Evolutionary conservation across 768 basidiomycete genomes (phyloP), one percentile per base, ranked within the genome.

Genomic region (Suillus decipiens): DNA sequence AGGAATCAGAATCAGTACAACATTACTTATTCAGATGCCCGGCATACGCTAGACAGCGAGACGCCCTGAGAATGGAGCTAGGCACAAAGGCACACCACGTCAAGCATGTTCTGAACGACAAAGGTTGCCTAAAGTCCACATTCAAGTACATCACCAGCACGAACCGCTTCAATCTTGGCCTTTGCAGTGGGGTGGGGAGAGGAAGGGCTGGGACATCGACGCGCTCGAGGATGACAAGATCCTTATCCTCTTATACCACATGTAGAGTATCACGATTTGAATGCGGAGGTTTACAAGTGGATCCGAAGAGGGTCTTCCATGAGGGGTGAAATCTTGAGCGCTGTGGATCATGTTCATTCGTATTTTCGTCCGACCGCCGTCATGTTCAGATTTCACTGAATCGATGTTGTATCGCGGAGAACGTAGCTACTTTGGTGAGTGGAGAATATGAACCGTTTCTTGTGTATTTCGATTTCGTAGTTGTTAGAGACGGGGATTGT

Each of bases 331-430:
- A 5, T 92, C 89, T 67, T 90, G 84, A 0, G 88, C 88, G 61
- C 85, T 86, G 31, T 86, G 80, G 39, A 93, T 90, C 87, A 93
- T 89, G 2, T 88, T 89, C 63, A 93, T 81, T 34, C 90, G 84
- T 2, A 88, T 80, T 2, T 83, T 80, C 24, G 84, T 80, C 28
- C 72, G 39, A 0, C 54, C 36, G 17, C 34, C 10, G 1, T 5
- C 17, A 28, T 41, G 39, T 10, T 57, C 56, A 37, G 56, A 2
- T 51, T 60, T 78, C 79, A 56, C 65, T 55, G 79, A 70, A 34
- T 86, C 86, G 1, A 85, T 83, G 9, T 81, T 79, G 43, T 83
- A 79, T 28, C 84, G 75, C 5, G 78, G 75, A 17, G 82, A 76
- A 28, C 89, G 85, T 36, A 88, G 75, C 51, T 89, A 86, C 70